Evolutionary conservation across 208 protist genomes (phyloP).

Genomic region (Borovskyia barvae): DNA sequence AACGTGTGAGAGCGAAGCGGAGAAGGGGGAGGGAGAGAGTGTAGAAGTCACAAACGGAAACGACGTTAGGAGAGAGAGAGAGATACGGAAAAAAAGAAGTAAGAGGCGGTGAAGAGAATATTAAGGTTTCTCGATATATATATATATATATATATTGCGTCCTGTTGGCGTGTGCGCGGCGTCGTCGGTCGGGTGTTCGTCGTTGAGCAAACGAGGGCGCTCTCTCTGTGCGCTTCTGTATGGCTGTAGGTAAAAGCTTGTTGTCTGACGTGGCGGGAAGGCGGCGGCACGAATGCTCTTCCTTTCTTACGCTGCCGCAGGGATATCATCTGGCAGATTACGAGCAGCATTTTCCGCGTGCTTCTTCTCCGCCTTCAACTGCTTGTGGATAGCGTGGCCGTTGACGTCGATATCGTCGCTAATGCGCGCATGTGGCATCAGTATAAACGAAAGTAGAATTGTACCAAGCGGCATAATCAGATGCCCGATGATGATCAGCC

Average conservation of each 20-base stretch:
- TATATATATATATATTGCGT: not conserved
- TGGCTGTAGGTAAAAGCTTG: too few relatives aligned
- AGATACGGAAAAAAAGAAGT: slow-evolving; percentile 3
- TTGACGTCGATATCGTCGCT: slow-evolving; percentile 51
- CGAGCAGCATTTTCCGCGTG: too few relatives aligned
- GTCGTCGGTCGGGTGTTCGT: too few relatives aligned
- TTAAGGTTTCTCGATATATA: not conserved
- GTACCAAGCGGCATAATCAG: slow-evolving; percentile 41
- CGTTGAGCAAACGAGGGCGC: too few relatives aligned
- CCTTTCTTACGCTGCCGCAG: too few relatives aligned
- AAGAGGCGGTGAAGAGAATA: not conserved
- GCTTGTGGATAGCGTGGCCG: slow-evolving; percentile 26
- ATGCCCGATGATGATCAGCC: slow-evolving; percentile 60
- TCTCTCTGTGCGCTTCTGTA: too few relatives aligned
- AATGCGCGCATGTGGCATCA: slow-evolving; percentile 56
- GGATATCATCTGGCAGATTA: too few relatives aligned
- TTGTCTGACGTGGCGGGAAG: too few relatives aligned
- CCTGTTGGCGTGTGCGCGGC: too few relatives aligned
- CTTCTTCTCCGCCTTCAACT: not conserved
- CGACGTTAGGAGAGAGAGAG: slow-evolving; percentile 1
- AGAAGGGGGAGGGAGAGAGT: not conserved
- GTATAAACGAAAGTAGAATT: slow-evolving; percentile 58
- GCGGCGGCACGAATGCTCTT: too few relatives aligned
- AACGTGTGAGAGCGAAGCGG: not conserved
- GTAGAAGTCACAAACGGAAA: not conserved